These are phyloP conservation scores for Albatrellus ellisii DNA, from an alignment of 768 basidiomycete species.

Conservation along the genomic window DNA sequence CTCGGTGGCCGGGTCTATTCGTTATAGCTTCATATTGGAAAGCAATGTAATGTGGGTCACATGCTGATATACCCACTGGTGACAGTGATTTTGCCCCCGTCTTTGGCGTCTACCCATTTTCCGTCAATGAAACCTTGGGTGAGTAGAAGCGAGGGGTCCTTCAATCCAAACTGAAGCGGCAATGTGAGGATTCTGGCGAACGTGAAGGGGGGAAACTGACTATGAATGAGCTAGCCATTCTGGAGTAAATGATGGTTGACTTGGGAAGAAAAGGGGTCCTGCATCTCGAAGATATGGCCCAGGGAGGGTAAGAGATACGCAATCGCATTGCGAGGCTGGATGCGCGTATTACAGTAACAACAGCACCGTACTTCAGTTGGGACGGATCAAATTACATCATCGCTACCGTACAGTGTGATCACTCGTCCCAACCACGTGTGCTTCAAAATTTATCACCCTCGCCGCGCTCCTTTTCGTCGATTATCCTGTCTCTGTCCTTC, in stretches of 20 bases:
- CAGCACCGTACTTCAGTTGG: no score
- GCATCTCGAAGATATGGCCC: no score
- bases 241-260: neutral
- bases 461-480: no score
- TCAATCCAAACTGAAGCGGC: constrained; percentile 27
- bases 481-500: neutral
- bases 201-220: neutral
- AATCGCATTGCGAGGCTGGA: no score
- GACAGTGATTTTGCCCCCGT: constrained; percentile 59
- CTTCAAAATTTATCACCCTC: no score
- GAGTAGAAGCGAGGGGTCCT: constrained; percentile 63
- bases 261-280: neutral
- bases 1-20: constrained; percentile 75
- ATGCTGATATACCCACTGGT: constrained; percentile 41
- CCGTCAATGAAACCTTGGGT: constrained; percentile 73
- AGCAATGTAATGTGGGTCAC: neutral
- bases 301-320: no score
- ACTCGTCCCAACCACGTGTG: no score
- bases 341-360: no score
- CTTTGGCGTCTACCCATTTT: constrained; percentile 74
- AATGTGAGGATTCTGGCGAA: neutral
- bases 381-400: no score
- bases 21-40: neutral
- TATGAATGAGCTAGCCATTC: neutral
- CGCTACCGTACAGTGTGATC: no score